These are phyloP conservation scores for Bertia moriformis DNA, from an alignment of 2,329 filamentous ascomycete genomes.

Conservation along the genomic window DNA sequence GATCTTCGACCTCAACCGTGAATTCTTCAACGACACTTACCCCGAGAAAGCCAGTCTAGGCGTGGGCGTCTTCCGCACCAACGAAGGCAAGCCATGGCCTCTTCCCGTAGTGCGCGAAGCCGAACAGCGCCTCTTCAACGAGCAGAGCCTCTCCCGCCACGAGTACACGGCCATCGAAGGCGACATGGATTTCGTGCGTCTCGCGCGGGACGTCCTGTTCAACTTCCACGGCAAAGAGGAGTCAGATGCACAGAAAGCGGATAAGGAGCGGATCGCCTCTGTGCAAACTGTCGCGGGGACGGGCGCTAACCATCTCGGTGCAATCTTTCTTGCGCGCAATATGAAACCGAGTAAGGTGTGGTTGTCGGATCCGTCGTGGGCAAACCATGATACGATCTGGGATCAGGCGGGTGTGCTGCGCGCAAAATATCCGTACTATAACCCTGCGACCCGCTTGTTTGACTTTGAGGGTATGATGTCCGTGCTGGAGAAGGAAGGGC, in stretches of 20 bases:
- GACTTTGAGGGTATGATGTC: slow-evolving; percentile 6
- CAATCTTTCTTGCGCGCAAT: slow-evolving; percentile 3
- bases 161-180: slow-evolving; percentile 11
- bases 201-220: slow-evolving; percentile 6
- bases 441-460: slow-evolving; percentile 3
- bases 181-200: slow-evolving; percentile 4
- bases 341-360: slow-evolving; percentile 4
- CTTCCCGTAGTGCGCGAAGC: slow-evolving; percentile 7
- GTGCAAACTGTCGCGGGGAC: slow-evolving; percentile 10
- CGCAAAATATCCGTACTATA: slow-evolving; percentile 8
- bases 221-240: slow-evolving; percentile 3
- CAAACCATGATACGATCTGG: slow-evolving; percentile 10
- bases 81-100: slow-evolving; percentile 9
- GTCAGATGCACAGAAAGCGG: slow-evolving; percentile 5
- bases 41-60: slow-evolving; percentile 8
- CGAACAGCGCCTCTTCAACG: neutral
- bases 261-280: slow-evolving; percentile 5
- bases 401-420: slow-evolving; percentile 5
- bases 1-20: neutral
- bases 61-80: slow-evolving; percentile 9
- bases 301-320: slow-evolving; percentile 9
- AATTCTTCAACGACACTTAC: slow-evolving; percentile 3
- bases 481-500: slow-evolving; percentile 4
- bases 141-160: slow-evolving; percentile 3
- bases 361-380: slow-evolving; percentile 10